Percentiles rank a stretch among this genome's conserved stretches.
These are phyloP conservation scores for Candida easanensis DNA, from an alignment of 805 yeast genomes.

Conservation along the genomic window DNA sequence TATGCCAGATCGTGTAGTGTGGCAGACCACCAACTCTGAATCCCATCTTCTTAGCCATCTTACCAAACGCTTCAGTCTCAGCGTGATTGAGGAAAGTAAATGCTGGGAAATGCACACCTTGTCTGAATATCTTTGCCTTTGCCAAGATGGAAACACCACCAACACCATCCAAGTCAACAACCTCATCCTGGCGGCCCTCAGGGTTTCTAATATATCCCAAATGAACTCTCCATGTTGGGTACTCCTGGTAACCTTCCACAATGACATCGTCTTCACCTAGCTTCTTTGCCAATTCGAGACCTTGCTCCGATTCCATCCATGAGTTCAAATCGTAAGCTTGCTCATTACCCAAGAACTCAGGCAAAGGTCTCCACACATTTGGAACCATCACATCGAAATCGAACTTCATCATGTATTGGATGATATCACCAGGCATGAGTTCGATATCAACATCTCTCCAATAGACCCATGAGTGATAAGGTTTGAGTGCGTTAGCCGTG, in stretches of 20 bases:
- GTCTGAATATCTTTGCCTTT: conserved; percentile 68
- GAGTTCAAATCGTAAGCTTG: conserved; percentile 96
- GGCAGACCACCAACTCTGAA: conserved; percentile 85
- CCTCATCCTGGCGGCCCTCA: conserved; percentile 57
- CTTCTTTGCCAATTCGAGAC: conserved; percentile 58
- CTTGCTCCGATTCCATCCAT: conserved; percentile 89
- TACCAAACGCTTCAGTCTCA: conserved; percentile 86
- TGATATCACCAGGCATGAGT: conserved; percentile 73
- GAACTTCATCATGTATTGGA: conserved; percentile 68
- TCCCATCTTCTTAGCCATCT: conserved; percentile 76
- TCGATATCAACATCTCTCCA: conserved; percentile 90
- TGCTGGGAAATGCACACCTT: conserved; percentile 83
- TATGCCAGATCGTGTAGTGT: conserved; percentile 88
- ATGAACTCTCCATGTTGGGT: conserved; percentile 83
- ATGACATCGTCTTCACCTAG: conserved; percentile 80
- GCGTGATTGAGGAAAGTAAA: conserved; percentile 83
- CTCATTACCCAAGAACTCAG: conserved; percentile 83
- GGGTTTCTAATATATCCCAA: conserved; percentile 67
- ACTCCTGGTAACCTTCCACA: conserved; percentile 86
- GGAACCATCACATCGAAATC: conserved; percentile 74
- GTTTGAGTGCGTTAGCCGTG: conserved; percentile 66
- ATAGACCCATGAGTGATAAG: conserved; percentile 87
- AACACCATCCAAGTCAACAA: conserved; percentile 77
- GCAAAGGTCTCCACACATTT: conserved; percentile 96
- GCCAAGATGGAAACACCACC: conserved; percentile 85